Percentiles rank a stretch among this genome's conserved stretches.
Evolutionary conservation across 2,329 filamentous ascomycete species (phyloP).

Genomic region (Tolypocladium capitatum): DNA sequence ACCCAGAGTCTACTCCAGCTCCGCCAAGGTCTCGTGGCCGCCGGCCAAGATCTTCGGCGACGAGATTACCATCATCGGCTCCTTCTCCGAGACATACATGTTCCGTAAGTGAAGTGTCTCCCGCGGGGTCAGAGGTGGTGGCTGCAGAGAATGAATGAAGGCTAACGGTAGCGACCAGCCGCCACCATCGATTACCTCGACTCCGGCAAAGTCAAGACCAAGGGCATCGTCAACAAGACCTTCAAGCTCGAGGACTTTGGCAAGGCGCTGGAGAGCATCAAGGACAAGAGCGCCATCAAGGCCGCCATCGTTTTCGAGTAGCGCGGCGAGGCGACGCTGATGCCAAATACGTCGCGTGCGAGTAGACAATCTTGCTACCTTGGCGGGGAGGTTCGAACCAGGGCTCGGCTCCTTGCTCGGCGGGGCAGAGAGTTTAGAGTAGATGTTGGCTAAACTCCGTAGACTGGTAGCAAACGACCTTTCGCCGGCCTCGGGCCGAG

Average conservation of each 20-base stretch:
- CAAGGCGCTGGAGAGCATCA: conserved; percentile 57
- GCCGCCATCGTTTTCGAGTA: conserved; percentile 59
- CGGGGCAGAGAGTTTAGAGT: not conserved
- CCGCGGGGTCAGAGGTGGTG: not conserved
- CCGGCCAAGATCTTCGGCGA: conserved; percentile 57
- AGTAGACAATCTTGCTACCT: not conserved
- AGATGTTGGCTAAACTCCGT: not conserved
- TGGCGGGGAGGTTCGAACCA: not conserved
- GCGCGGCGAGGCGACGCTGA: not conserved
- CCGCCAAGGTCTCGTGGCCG: conserved; percentile 51
- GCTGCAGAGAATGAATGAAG: not conserved
- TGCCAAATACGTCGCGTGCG: not conserved
- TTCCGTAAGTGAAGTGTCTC: conserved; percentile 37
- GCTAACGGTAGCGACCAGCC: conserved; percentile 11
- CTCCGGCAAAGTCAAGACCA: conserved; percentile 46
- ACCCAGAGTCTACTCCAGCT: conserved; percentile 45
- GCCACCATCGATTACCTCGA: conserved; percentile 40
- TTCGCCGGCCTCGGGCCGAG: not conserved
- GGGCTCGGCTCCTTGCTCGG: not conserved
- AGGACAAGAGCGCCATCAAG: conserved; percentile 62
- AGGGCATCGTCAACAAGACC: conserved; percentile 59
- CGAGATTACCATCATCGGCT: conserved; percentile 61
- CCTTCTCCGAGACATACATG: conserved; percentile 62
- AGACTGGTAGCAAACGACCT: not conserved
- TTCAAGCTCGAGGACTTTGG: conserved; percentile 63